Percentiles rank a stretch among this genome's conserved stretches.
These are phyloP conservation scores for Parasitella parasitica DNA, from an alignment of 371 early-diverging fungal species.

Conservation along the genomic window DNA sequence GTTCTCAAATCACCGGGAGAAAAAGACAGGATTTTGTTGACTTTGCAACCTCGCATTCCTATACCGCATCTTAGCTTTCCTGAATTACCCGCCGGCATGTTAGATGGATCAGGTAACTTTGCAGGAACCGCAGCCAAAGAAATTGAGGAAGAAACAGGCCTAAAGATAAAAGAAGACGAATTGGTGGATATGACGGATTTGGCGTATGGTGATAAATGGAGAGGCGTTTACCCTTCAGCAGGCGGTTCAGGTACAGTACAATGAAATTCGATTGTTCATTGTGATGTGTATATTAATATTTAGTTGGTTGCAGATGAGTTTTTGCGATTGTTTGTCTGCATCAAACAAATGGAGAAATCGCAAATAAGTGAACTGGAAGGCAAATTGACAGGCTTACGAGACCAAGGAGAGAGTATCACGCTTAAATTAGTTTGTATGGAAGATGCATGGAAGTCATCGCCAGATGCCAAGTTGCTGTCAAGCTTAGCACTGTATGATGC, in stretches of 20 bases:
- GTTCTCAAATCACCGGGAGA: constrained; percentile 49
- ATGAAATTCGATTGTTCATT: too few relatives aligned
- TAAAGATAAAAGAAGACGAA: constrained; percentile 60
- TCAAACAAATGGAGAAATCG: constrained; percentile 52
- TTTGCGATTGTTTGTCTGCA: constrained; percentile 68
- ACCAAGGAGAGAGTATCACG: constrained; percentile 77
- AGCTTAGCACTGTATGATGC: constrained; percentile 69
- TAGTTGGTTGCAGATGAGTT: constrained; percentile 64
- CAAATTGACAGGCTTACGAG: constrained; percentile 69
- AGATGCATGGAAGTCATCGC: constrained; percentile 65
- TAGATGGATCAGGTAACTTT: constrained; percentile 79
- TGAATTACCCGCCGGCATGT: constrained; percentile 89
- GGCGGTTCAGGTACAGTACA: constrained; percentile 65
- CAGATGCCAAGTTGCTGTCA: constrained; percentile 73
- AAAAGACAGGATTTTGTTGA: constrained; percentile 59
- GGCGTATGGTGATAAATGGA: constrained; percentile 52
- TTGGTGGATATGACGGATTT: constrained; percentile 67
- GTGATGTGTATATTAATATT: too few relatives aligned
- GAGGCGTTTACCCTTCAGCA: constrained; percentile 73
- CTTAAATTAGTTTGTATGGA: constrained; percentile 63
- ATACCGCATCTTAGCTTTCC: constrained; percentile 59
- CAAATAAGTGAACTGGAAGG: constrained; percentile 65
- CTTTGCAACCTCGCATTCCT: constrained; percentile 77
- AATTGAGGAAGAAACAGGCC: constrained; percentile 68
- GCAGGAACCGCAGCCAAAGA: constrained; percentile 68